Evolutionary conservation across 2,329 filamentous ascomycete species (phyloP).

Genomic region (Penicillium palitans): DNA sequence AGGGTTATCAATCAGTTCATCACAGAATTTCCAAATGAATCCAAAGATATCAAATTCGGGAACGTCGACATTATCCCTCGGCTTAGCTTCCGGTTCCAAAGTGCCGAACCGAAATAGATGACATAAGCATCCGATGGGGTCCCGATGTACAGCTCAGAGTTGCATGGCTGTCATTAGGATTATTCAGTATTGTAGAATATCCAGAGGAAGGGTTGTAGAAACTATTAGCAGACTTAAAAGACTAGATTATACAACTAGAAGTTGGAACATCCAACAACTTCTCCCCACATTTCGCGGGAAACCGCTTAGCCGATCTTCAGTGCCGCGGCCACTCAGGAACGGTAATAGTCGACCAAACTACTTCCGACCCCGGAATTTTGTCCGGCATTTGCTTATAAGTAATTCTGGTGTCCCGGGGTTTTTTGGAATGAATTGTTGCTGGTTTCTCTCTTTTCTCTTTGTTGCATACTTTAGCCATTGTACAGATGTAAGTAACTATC

Average conservation of each 20-base stretch:
- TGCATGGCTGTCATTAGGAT: too few species aligned
- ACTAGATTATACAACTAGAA: background rate
- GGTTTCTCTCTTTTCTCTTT: slow-evolving; percentile 3
- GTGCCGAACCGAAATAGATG: slow-evolving; percentile 6
- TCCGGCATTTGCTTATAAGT: slow-evolving; percentile 46
- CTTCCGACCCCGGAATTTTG: slow-evolving; percentile 35
- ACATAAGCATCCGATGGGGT: slow-evolving; percentile 2
- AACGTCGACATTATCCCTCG: background rate
- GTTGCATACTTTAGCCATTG: background rate
- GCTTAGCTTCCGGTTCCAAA: background rate
- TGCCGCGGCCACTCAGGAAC: slow-evolving; percentile 29
- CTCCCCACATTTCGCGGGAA: slow-evolving; percentile 33
- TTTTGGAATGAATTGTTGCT: slow-evolving; percentile 5
- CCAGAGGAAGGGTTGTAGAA: background rate
- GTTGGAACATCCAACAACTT: background rate
- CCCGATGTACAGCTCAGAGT: background rate
- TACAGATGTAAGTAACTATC: background rate
- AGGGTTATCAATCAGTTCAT: background rate
- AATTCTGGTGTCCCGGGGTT: slow-evolving; percentile 13
- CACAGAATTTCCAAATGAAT: background rate
- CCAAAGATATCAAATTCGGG: background rate
- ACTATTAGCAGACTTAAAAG: background rate
- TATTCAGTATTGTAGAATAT: background rate
- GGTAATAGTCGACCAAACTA: slow-evolving; percentile 19
- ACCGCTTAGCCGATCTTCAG: slow-evolving; percentile 41